Evolutionary conservation across 352 stramenopile genomes (phyloP).

Genomic region (Phytophthora hybrid): DNA sequence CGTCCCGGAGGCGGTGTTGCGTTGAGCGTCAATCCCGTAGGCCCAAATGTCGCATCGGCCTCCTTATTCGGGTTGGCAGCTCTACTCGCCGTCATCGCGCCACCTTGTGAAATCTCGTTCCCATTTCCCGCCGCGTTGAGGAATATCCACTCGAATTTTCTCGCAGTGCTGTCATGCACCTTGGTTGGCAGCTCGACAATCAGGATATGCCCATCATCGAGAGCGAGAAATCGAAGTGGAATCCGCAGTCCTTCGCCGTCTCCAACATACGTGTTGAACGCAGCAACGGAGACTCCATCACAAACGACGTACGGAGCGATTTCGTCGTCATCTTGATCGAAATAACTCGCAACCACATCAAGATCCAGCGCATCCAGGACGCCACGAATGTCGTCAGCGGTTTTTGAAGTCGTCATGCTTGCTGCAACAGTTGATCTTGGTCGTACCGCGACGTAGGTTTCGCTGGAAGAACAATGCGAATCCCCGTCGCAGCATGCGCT

Average conservation of each 20-base stretch:
- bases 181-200: constrained; percentile 18
- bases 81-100: constrained; percentile 18
- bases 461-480: no score
- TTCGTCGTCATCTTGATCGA: neutral
- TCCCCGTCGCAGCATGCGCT: no score
- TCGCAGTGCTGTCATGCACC: constrained; percentile 22
- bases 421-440: no score
- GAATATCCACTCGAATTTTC: constrained; percentile 5
- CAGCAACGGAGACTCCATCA: neutral
- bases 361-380: neutral
- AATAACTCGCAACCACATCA: neutral
- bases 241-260: constrained; percentile 24
- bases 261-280: constrained; percentile 2
- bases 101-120: neutral
- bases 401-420: no score
- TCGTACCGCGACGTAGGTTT: neutral
- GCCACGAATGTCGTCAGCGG: neutral
- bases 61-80: neutral
- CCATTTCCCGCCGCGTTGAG: constrained; percentile 11
- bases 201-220: constrained; percentile 17
- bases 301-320: neutral
- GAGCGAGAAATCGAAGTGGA: constrained; percentile 19
- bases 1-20: constrained; percentile 4
- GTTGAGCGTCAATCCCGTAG: neutral
- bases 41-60: neutral